Evolutionary conservation across 352 stramenopile species (phyloP).

Genomic region (Phytophthora pistaciae): DNA sequence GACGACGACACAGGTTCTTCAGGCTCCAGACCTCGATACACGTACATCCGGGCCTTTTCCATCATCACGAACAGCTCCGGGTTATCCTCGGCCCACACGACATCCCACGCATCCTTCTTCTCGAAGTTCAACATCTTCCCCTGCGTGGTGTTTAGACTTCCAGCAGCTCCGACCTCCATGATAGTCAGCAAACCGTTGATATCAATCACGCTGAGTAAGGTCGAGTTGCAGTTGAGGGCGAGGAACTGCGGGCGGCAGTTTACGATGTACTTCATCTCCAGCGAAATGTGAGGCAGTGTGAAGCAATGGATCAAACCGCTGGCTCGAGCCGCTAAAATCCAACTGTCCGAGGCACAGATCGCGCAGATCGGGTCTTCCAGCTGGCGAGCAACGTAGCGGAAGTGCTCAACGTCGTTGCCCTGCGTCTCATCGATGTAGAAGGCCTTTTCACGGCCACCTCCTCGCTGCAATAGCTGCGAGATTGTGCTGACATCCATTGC

Average conservation of each 20-base stretch:
- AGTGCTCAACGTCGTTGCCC: conserved; percentile 76
- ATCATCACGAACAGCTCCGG: conserved; percentile 93
- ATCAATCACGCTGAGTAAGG: conserved; percentile 91
- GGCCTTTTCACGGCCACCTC: conserved; percentile 85
- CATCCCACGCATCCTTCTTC: conserved; percentile 93
- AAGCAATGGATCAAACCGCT: conserved; percentile 91
- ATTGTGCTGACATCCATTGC: conserved; percentile 66
- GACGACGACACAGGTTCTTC: conserved; percentile 93
- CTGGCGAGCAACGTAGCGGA: conserved; percentile 72
- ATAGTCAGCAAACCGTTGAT: conserved; percentile 90
- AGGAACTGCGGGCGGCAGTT: conserved; percentile 83
- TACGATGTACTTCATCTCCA: conserved; percentile 93
- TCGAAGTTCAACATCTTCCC: conserved; percentile 83
- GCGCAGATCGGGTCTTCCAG: conserved; percentile 89
- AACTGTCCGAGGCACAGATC: conserved; percentile 86
- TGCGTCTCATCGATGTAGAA: conserved; percentile 92
- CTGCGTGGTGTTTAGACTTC: conserved; percentile 68
- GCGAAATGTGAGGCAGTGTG: conserved; percentile 91
- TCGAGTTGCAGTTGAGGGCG: conserved; percentile 91
- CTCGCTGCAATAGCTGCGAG: conserved; percentile 70
- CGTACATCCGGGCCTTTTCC: conserved; percentile 94
- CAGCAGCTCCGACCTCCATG: conserved; percentile 78
- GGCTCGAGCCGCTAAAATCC: conserved; percentile 84
- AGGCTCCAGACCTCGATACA: conserved; percentile 84
- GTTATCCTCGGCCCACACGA: conserved; percentile 94